phyloP scores from a whole-genome alignment of 148 eudicot genomes.

The Rhododendron williamsianum region DNA sequence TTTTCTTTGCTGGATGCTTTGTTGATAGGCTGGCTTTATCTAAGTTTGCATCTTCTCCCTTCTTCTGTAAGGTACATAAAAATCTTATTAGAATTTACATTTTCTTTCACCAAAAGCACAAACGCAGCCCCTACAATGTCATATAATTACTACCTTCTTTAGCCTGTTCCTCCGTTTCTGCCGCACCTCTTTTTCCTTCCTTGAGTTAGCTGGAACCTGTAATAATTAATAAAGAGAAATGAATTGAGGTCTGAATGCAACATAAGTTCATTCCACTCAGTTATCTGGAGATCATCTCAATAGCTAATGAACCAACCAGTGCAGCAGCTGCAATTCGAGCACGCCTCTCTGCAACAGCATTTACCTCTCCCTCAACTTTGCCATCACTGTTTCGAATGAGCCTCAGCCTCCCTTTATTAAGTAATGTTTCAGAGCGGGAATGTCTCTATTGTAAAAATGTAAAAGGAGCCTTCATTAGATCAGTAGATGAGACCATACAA shows the following conservation, averaged over 20 bases:
- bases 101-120: not conserved
- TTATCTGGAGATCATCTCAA: not conserved
- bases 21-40: conserved; percentile 22
- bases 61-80: conserved; percentile 29
- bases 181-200: conserved; percentile 51
- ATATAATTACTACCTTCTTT: conserved; percentile 39
- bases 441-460: conserved; percentile 47
- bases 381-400: conserved; percentile 75
- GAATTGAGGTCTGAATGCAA: not conserved
- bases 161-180: conserved; percentile 55
- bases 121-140: not conserved
- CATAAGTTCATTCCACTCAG: not conserved
- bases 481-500: not conserved
- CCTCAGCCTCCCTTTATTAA: conserved; percentile 66
- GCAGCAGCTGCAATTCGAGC: conserved; percentile 52
- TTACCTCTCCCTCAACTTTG: conserved; percentile 49
- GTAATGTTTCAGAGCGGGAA: conserved; percentile 65
- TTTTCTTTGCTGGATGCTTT: conserved; percentile 51
- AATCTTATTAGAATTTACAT: not conserved
- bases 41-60: conserved; percentile 8
- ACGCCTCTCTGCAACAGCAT: conserved; percentile 64
- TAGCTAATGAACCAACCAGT: conserved; percentile 35
- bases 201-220: conserved; percentile 21
- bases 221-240: not conserved
- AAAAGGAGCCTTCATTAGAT: conserved; percentile 1